Evolutionary conservation across 768 basidiomycete genomes (phyloP), one percentile per base, ranked within the genome.

Genomic region (Trametes villosa): DNA sequence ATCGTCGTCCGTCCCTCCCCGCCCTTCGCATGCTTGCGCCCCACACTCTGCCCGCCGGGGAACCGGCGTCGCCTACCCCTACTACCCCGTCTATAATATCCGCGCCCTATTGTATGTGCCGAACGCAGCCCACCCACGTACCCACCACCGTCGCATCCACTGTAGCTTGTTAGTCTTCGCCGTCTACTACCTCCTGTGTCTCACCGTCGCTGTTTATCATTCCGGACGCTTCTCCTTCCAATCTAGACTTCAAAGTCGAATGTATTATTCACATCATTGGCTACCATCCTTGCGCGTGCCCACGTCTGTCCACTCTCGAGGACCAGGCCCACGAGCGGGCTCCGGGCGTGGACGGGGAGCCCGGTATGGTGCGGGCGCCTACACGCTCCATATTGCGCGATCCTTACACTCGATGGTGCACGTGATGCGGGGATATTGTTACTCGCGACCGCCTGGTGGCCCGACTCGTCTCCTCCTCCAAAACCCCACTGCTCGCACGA

Each of bases 401-500:
- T 63, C 38, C 44, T 53, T 44, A 36, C 57, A 59, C 18, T 12
- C n/a, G 12, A 51, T 24, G 29, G 30, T n/a, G 57, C 62, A 63
- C 62, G 62, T 63, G 62, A 53, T 54, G 57, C 45, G 61, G 57
- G 62, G 57, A 59, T 60, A 58, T 54, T 45, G 52, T 38, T 27
- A 26, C 51, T 48, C 20, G 30, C 7, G n/a, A n/a, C n/a, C n/a
- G n/a, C n/a, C n/a, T n/a, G 9, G 47, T 57, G 62, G 62, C 62
- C 22, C 62, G 62, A 63, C 53, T 49, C 44, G 3, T 46, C 44
- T 30, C 31, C 60, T 30, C 55, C 33, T 45, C 46, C 34, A 54
- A 53, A 54, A 45, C 53, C 48, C 24, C n/a, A 63, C 40, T 12
- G 56, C 56, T 49, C 50, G 56, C 29, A 36, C 31, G 61, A 63